These are phyloP conservation scores for Oryza brachyantha DNA, from an alignment of 176 grass and related monocot genomes.

Conservation along the genomic window DNA sequence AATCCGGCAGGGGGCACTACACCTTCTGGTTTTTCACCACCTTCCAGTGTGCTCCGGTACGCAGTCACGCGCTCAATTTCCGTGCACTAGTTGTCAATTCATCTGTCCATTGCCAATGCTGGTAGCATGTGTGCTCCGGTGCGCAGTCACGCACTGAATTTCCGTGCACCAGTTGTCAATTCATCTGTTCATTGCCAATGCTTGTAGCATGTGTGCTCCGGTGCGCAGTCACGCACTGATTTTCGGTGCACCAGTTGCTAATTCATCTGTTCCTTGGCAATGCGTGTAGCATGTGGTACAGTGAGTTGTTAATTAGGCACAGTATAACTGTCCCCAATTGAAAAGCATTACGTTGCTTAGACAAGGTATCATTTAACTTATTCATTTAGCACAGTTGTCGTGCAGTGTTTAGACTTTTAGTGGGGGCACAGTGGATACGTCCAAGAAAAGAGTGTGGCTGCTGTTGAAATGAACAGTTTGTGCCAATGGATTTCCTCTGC, in stretches of 20 bases:
- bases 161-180: no score
- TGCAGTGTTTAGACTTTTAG: not conserved
- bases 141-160: no score
- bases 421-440: not conserved
- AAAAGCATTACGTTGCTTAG: not conserved
- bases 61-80: not conserved
- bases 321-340: not conserved
- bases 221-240: slow-evolving; percentile 32
- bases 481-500: not conserved
- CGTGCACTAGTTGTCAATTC: not conserved
- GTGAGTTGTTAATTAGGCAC: not conserved
- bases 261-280: not conserved
- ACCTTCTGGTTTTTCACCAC: slow-evolving; percentile 98
- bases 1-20: slow-evolving; percentile 89
- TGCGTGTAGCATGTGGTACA: not conserved
- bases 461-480: not conserved
- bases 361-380: no score
- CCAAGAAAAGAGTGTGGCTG: not conserved
- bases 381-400: not conserved
- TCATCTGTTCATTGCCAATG: no score
- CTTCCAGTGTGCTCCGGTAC: slow-evolving; percentile 68
- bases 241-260: not conserved
- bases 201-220: slow-evolving; percentile 49
- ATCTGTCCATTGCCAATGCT: no score
- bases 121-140: no score